Base-by-base conservation (phyloP, 2,329 filamentous ascomycete species). In the Cryoendolithus antarcticus region DNA sequence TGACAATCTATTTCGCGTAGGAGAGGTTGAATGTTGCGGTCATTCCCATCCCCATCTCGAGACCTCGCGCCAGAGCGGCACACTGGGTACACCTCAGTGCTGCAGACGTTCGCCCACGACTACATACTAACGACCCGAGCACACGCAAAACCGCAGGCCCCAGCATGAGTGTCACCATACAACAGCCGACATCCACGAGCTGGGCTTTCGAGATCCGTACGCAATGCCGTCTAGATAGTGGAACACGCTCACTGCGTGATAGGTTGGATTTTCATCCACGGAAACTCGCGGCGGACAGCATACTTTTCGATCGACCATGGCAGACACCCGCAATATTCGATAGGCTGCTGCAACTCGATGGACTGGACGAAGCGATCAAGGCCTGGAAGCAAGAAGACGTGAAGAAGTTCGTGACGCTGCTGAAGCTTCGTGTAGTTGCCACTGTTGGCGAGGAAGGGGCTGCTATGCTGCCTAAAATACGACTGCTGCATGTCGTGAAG, bases 321-420 rank as follows among this genome's bases (percentile, higher is more conserved):
- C 10, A 9, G 19, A 9, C 19, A 9, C 19, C 15, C 9, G 15
- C 21, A n/a, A 24, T 10, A 11, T n/a, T 8, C 8, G 38, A 31
- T n/a, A 29, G 37, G 13, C 12, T 43, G 19, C 5, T 43, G 6
- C 30, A 32, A 10, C 15, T 38, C 19, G 41, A 43, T 15, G 30
- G 27, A 8, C 30, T 40, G 8, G 34, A 39, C 9, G 34, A 34
- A 19, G 32, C 37, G 29, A 39, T 43, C 21, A 12, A 19, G 9
- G n/a, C 19, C 1, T 43, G 41, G 41, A 30, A 43, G 21, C 15
- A 11, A 11, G 30, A 37, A 12, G 33, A 15, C 10, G 21, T 39
- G 2, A 27, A 39, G 13, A 19, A n/a, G 8, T 36, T 32, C 35
- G 37, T 43, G 15, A 19, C 7, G 19, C 6, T 32, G 8, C 24